Conservation (phyloP, 768 basidiomycete genomes). For the Mycena polygramma region DNA sequence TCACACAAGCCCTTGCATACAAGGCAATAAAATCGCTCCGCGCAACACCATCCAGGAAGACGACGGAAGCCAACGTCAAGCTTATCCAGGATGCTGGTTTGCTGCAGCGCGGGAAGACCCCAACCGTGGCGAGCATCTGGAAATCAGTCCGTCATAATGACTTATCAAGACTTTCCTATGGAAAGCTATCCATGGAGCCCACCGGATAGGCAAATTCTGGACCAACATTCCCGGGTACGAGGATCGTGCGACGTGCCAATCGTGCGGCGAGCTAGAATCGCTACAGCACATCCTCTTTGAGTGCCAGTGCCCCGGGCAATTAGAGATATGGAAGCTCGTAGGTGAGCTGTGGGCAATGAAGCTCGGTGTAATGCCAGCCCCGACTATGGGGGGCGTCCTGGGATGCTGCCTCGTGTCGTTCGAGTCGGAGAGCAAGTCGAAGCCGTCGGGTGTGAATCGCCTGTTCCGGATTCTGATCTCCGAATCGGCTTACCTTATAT, state of each 20-base stretch:
- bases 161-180: constrained; percentile 22
- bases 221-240: constrained; percentile 21
- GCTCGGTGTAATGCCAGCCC: not conserved
- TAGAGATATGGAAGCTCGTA: constrained; percentile 29
- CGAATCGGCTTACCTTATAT: constrained; percentile 35
- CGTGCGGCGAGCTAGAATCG: constrained; percentile 23
- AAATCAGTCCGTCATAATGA: not conserved
- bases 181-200: constrained; percentile 18
- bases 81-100: not conserved
- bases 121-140: constrained; percentile 7
- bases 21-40: not conserved
- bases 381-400: constrained; percentile 21
- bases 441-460: not conserved
- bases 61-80: not conserved
- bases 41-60: not conserved
- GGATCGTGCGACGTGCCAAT: constrained; percentile 23
- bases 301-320: constrained; percentile 18
- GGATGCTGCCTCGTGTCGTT: constrained; percentile 18
- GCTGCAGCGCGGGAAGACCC: not conserved
- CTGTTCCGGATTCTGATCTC: constrained; percentile 33
- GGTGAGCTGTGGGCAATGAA: not conserved
- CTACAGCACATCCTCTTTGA: constrained; percentile 33
- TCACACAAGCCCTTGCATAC: constrained; percentile 13
- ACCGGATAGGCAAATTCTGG: constrained; percentile 27
- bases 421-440: not conserved